Evolutionary conservation across 2,329 filamentous ascomycete genomes (phyloP).

Genomic region (Didymella pinodella): DNA sequence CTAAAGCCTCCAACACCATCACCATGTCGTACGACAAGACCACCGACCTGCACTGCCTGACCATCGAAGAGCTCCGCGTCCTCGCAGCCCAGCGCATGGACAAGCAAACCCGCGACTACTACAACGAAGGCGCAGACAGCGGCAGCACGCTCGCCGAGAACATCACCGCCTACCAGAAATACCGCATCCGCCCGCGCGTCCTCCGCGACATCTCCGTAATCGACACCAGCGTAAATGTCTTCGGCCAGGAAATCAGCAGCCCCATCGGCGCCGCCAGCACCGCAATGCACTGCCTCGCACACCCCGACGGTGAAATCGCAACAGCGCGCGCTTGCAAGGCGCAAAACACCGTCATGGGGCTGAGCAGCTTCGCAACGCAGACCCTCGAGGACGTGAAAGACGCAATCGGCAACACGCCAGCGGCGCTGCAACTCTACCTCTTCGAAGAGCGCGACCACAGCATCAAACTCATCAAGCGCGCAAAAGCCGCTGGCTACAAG

Average conservation of each 20-base stretch:
- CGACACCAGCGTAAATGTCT: constrained; percentile 44
- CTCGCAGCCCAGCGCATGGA: constrained; percentile 41
- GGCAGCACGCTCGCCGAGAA: constrained; percentile 39
- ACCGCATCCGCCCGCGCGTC: constrained; percentile 46
- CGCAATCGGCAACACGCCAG: constrained; percentile 48
- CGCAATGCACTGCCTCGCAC: constrained; percentile 55
- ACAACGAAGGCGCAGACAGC: constrained; percentile 38
- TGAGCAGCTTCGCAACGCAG: constrained; percentile 52
- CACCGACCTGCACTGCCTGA: constrained; percentile 39
- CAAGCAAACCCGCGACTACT: constrained; percentile 43
- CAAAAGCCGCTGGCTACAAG: constrained; percentile 37
- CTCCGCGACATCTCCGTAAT: constrained; percentile 52
- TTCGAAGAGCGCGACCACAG: constrained; percentile 40
- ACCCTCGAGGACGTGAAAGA: constrained; percentile 57
- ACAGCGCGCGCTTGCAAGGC: constrained; percentile 52
- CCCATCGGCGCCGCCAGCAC: constrained; percentile 55
- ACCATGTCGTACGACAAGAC: constrained; percentile 29
- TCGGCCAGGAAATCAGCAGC: constrained; percentile 36
- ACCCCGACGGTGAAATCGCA: constrained; percentile 55
- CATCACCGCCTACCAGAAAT: constrained; percentile 40
- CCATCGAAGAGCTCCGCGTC: constrained; percentile 37
- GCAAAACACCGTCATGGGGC: constrained; percentile 49
- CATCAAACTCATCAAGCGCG: constrained; percentile 32
- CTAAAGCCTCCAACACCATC: background rate
- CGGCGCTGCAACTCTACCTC: constrained; percentile 55